phyloP scores from a whole-genome alignment of 176 grass and related monocot genomes.

The Bromus sterilis region DNA sequence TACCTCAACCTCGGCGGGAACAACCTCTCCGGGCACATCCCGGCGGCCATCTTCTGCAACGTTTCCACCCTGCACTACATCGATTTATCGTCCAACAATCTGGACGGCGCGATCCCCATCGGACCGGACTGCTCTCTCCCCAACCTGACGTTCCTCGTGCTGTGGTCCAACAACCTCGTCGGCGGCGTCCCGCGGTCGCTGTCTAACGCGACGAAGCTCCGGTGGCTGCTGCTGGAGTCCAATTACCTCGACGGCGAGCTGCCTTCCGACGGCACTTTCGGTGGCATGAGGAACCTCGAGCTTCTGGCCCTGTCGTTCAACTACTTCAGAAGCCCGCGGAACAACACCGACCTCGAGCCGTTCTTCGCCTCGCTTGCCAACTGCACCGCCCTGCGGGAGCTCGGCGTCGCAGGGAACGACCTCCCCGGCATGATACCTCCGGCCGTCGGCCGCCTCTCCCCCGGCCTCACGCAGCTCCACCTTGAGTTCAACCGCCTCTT shows the following conservation, averaged over 20 bases:
- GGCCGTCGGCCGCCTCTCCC: conserved; percentile 44
- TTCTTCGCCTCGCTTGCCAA: conserved; percentile 84
- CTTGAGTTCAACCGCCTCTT: conserved; percentile 76
- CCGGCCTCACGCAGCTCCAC: conserved; percentile 52
- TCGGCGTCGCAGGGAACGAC: conserved; percentile 64
- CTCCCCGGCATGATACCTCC: conserved; percentile 49
- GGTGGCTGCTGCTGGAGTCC: conserved; percentile 66
- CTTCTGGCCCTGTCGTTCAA: conserved; percentile 75
- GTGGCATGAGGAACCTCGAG: conserved; percentile 47
- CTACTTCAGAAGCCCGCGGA: conserved; percentile 35
- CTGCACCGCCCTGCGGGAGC: conserved; percentile 56
- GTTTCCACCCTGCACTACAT: conserved; percentile 62
- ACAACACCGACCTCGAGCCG: conserved; percentile 53
- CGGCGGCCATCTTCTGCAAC: conserved; percentile 70
- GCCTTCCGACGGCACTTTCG: conserved; percentile 39
- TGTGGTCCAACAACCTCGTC: conserved; percentile 74
- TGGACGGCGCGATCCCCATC: conserved; percentile 54
- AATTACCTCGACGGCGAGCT: conserved; percentile 63
- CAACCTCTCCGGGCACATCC: conserved; percentile 46
- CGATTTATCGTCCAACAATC: conserved; percentile 61
- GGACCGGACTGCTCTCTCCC: conserved; percentile 43
- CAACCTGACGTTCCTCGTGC: conserved; percentile 56
- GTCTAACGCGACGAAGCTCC: conserved; percentile 74
- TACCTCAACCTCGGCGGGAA: conserved; percentile 77
- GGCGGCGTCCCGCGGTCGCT: conserved; percentile 51